phyloP scores from a whole-genome alignment of 129 eudicot species.

The Chrysanthemum lavandulifolium region DNA sequence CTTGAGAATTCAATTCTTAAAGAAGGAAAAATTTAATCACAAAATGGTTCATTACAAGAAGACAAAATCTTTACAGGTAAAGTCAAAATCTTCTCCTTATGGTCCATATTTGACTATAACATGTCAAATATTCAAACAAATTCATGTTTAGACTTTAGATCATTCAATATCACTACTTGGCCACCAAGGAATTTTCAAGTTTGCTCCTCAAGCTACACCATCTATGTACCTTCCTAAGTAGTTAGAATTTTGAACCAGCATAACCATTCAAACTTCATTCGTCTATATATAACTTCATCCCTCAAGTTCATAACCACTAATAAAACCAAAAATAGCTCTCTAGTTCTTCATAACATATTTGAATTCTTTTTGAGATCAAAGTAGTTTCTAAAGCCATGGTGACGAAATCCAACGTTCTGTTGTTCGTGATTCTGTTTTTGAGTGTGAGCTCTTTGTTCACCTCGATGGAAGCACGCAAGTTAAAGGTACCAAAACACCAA shows the following conservation, averaged over 20 bases:
- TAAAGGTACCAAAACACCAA: constrained; percentile 23
- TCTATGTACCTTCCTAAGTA: constrained; percentile 35
- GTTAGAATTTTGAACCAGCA: constrained; percentile 18
- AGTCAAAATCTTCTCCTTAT: constrained; percentile 5
- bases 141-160: constrained; percentile 7
- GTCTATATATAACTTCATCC: constrained; percentile 19
- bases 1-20: neutral
- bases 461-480: constrained; percentile 21
- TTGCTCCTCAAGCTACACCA: constrained; percentile 31
- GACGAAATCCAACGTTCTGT: constrained; percentile 16
- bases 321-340: constrained; percentile 14
- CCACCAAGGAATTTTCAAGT: constrained; percentile 22
- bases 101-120: constrained; percentile 20
- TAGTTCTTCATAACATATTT: constrained; percentile 10
- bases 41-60: neutral
- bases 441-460: constrained; percentile 29
- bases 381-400: constrained; percentile 37
- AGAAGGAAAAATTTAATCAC: too few species aligned
- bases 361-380: neutral
- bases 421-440: constrained; percentile 34
- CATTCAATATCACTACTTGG: constrained; percentile 19
- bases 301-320: neutral
- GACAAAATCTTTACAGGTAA: constrained; percentile 6
- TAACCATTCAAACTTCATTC: constrained; percentile 22
- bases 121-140: constrained; percentile 12